A percentile compares a stretch with the other conserved stretches of the same genome.
Conservation (phyloP, 2,329 filamentous ascomycete genomes). For the Zalaria obscura region DNA sequence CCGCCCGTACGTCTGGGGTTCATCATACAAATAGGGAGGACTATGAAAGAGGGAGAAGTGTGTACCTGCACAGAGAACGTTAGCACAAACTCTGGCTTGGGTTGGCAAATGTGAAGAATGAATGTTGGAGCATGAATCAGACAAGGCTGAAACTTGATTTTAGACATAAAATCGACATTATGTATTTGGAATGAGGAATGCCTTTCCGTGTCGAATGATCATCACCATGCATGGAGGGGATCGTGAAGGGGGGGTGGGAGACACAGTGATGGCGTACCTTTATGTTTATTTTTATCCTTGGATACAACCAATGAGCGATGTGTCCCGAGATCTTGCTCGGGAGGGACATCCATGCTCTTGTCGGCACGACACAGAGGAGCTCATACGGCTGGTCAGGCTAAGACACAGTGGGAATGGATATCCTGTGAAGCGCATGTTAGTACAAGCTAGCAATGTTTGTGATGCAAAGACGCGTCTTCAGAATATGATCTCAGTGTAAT, state of each 20-base stretch:
- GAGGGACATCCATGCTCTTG: too few relatives aligned
- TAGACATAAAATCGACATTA: constrained; percentile 46
- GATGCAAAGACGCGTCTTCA: too few relatives aligned
- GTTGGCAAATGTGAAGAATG: constrained; percentile 1
- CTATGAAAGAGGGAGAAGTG: background rate
- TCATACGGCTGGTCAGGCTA: too few relatives aligned
- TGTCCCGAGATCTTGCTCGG: too few relatives aligned
- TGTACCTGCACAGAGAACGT: constrained; percentile 6
- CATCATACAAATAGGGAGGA: constrained; percentile 31
- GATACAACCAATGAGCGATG: too few relatives aligned
- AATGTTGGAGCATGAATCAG: constrained; percentile 27
- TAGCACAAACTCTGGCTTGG: constrained; percentile 3
- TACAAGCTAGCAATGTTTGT: too few relatives aligned
- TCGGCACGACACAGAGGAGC: too few relatives aligned
- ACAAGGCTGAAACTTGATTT: constrained; percentile 54
- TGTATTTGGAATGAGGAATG: constrained; percentile 54
- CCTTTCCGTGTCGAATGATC: constrained; percentile 48
- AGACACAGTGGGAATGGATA: too few relatives aligned
- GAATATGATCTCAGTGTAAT: constrained; percentile 34
- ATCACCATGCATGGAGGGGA: constrained; percentile 28
- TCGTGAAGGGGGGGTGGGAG: background rate
- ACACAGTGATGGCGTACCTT: too few relatives aligned
- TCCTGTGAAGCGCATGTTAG: too few relatives aligned
- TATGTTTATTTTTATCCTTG: too few relatives aligned
- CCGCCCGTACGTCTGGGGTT: constrained; percentile 55